Evolutionary conservation across 2,329 filamentous ascomycete genomes (phyloP).

Genomic region (Monilinia aucupariae): DNA sequence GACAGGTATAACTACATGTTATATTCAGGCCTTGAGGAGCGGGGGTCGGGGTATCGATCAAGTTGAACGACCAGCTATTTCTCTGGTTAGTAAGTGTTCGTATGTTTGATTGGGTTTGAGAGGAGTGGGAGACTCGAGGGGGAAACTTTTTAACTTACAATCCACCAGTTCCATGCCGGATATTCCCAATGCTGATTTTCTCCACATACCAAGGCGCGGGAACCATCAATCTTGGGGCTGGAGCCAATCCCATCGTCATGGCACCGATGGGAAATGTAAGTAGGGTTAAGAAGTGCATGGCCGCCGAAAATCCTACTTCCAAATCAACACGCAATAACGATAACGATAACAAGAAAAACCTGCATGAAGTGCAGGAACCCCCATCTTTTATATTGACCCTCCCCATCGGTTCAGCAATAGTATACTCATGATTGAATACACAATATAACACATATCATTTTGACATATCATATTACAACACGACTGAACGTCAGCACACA

Average conservation of each 20-base stretch:
- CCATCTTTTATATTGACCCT: too few species aligned
- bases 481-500: too few species aligned
- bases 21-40: conserved; percentile 24
- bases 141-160: conserved; percentile 15
- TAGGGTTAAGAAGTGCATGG: conserved; percentile 8
- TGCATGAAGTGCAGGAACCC: too few species aligned
- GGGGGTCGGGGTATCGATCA: conserved; percentile 21
- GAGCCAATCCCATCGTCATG: not conserved
- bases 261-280: not conserved
- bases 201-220: conserved; percentile 22
- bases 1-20: conserved; percentile 18
- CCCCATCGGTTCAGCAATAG: too few species aligned
- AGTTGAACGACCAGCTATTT: conserved; percentile 22
- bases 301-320: not conserved
- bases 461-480: too few species aligned
- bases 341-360: too few species aligned
- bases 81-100: not conserved
- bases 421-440: too few species aligned
- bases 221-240: conserved; percentile 12
- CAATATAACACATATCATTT: too few species aligned
- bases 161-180: conserved; percentile 24
- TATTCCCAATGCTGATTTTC: conserved; percentile 20
- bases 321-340: too few species aligned
- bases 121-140: too few species aligned
- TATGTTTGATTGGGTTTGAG: too few species aligned